A percentile compares a stretch with the other conserved stretches of the same genome.
Conservation (phyloP, 2,329 filamentous ascomycete genomes). For the Paraphaeosphaeria minitans region DNA sequence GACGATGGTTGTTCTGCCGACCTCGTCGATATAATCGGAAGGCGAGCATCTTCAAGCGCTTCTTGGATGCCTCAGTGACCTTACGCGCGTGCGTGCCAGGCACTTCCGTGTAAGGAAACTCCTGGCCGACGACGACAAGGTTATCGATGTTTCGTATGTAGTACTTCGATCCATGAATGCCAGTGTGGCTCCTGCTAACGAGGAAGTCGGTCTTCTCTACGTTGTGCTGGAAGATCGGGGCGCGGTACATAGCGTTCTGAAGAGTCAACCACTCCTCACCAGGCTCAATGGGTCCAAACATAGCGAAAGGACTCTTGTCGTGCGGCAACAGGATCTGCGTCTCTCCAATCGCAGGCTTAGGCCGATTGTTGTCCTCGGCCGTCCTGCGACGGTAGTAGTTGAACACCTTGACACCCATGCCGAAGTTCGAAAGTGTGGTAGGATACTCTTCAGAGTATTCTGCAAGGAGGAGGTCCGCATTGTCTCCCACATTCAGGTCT, state of each 20-base stretch:
- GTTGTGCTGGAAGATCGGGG: constrained; percentile 88
- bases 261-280: constrained; percentile 90
- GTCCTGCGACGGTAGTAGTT: constrained; percentile 95
- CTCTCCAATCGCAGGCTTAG: constrained; percentile 85
- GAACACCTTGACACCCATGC: constrained; percentile 94
- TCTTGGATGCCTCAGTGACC: constrained; percentile 96
- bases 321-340: constrained; percentile 86
- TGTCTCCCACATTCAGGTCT: constrained; percentile 85
- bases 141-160: constrained; percentile 90
- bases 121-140: constrained; percentile 87
- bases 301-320: constrained; percentile 93
- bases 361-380: constrained; percentile 72
- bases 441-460: constrained; percentile 97
- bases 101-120: constrained; percentile 89
- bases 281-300: constrained; percentile 90
- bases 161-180: constrained; percentile 76
- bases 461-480: constrained; percentile 83
- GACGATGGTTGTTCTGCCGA: constrained; percentile 68
- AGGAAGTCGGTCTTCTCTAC: constrained; percentile 83
- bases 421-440: constrained; percentile 90
- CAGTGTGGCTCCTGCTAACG: constrained; percentile 80
- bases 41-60: constrained; percentile 92
- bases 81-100: constrained; percentile 92
- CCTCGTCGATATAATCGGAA: constrained; percentile 86
- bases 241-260: constrained; percentile 94